Evolutionary conservation across 768 basidiomycete genomes (phyloP).

Genomic region (Butyriboletus loyo): DNA sequence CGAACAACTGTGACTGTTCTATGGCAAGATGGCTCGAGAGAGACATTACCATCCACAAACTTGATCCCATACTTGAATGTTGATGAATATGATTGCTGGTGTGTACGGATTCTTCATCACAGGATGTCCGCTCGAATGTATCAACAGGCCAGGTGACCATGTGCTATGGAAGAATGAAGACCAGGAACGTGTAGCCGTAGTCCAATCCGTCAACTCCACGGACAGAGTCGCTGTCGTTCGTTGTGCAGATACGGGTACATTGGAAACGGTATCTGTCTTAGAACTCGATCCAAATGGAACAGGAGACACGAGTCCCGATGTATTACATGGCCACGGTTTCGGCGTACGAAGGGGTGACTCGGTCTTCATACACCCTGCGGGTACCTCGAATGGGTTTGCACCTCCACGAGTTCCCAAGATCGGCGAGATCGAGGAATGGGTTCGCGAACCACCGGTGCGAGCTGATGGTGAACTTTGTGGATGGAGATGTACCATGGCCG

Average conservation of each 20-base stretch:
- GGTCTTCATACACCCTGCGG: constrained; percentile 73
- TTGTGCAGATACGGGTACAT: constrained; percentile 49
- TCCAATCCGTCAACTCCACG: constrained; percentile 71
- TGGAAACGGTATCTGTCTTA: constrained; percentile 73
- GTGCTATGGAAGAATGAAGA: constrained; percentile 82
- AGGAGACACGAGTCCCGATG: constrained; percentile 45
- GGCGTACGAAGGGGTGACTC: constrained; percentile 83
- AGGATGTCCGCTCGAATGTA: constrained; percentile 4
- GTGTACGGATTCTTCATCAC: constrained; percentile 23
- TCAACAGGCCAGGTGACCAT: constrained; percentile 83
- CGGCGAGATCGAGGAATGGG: constrained; percentile 81
- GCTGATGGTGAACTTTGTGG: constrained; percentile 54
- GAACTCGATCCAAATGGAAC: constrained; percentile 87
- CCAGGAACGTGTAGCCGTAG: constrained; percentile 60
- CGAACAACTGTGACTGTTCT: constrained; percentile 66
- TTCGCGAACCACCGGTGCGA: constrained; percentile 54
- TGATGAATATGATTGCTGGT: constrained; percentile 93
- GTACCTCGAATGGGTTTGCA: constrained; percentile 68
- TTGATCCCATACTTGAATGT: constrained; percentile 82
- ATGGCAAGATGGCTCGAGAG: constrained; percentile 84
- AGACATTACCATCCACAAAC: constrained; percentile 57
- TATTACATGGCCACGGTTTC: constrained; percentile 53
- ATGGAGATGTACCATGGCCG: constrained; percentile 70
- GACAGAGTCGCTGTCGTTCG: constrained; percentile 70
- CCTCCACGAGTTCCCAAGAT: constrained; percentile 75